Conservation (phyloP, 192 early-diverging fungal species). For the Backusella macrospora region DNA sequence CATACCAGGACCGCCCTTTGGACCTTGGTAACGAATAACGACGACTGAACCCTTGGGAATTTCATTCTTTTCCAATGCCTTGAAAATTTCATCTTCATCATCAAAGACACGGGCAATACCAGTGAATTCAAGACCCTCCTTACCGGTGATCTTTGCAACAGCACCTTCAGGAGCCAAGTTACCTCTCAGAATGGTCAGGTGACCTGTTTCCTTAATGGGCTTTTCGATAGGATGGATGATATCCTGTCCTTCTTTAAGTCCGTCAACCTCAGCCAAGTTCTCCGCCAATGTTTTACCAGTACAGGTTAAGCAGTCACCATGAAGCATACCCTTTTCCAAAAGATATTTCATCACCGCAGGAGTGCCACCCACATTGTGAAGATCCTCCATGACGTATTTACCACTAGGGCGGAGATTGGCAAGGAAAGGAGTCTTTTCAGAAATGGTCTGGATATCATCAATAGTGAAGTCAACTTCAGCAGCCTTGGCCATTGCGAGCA, state of each 20-base stretch:
- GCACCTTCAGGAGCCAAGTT: constrained; percentile 94
- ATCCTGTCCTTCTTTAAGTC: constrained; percentile 78
- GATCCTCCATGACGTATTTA: constrained; percentile 97
- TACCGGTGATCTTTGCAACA: constrained; percentile 99
- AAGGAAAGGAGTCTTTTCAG: constrained; percentile 87
- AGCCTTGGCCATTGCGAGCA: constrained; percentile 87
- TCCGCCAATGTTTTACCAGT: constrained; percentile 96
- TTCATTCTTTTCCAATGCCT: constrained; percentile 81
- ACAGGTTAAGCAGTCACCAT: constrained; percentile 91
- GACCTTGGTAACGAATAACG: constrained; percentile 96
- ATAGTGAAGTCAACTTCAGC: constrained; percentile 81
- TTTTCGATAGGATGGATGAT: constrained; percentile 80
- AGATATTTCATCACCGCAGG: constrained; percentile 96
- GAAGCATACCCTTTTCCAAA: constrained; percentile 76
- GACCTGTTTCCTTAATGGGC: constrained; percentile 94
- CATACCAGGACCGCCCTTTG: constrained; percentile 98
- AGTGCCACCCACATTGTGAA: constrained; percentile 90
- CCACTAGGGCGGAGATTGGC: constrained; percentile 97
- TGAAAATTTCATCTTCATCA: constrained; percentile 89
- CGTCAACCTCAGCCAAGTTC: constrained; percentile 81
- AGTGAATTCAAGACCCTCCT: constrained; percentile 89
- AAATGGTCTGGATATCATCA: constrained; percentile 93
- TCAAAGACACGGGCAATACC: constrained; percentile 94
- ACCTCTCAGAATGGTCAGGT: constrained; percentile 92
- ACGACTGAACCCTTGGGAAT: constrained; percentile 91